phyloP scores from a whole-genome alignment of 2,329 filamentous ascomycete genomes.

The Coniochaeta sp. region DNA sequence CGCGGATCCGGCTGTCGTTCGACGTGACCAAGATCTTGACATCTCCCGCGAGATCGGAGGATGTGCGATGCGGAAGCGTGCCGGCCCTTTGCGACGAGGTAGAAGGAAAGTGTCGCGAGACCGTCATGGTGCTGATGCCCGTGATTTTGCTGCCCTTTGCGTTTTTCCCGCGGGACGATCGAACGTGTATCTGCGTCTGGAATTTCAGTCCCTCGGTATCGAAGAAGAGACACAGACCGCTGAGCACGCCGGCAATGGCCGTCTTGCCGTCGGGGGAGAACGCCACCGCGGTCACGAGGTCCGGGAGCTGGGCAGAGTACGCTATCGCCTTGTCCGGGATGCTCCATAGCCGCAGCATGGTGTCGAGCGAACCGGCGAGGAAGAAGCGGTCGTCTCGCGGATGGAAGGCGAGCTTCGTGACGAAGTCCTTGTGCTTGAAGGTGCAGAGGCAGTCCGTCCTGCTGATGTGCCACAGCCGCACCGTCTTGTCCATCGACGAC shows the following conservation, averaged over 20 bases:
- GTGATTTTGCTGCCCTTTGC: conserved; percentile 97
- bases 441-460: conserved; percentile 81
- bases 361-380: conserved; percentile 84
- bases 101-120: conserved; percentile 32
- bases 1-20: conserved; percentile 84
- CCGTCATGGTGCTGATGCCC: conserved; percentile 70
- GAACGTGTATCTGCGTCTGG: conserved; percentile 83
- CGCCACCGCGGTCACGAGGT: conserved; percentile 88
- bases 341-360: conserved; percentile 85
- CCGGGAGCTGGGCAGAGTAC: conserved; percentile 67
- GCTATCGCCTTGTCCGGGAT: conserved; percentile 95
- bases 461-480: conserved; percentile 86
- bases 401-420: conserved; percentile 91
- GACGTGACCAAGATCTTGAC: conserved; percentile 85
- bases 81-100: neutral
- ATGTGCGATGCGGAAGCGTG: conserved; percentile 5
- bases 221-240: conserved; percentile 81
- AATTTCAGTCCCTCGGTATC: conserved; percentile 85
- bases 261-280: conserved; percentile 90
- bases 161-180: conserved; percentile 85
- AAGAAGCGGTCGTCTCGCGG: conserved; percentile 95
- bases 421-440: conserved; percentile 92
- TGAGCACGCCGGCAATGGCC: conserved; percentile 81
- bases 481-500: conserved; percentile 97
- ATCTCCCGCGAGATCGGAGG: conserved; percentile 33